Base-by-base conservation (phyloP, 371 early-diverging fungal species). In the Apophysomyces trapeziformis region DNA sequence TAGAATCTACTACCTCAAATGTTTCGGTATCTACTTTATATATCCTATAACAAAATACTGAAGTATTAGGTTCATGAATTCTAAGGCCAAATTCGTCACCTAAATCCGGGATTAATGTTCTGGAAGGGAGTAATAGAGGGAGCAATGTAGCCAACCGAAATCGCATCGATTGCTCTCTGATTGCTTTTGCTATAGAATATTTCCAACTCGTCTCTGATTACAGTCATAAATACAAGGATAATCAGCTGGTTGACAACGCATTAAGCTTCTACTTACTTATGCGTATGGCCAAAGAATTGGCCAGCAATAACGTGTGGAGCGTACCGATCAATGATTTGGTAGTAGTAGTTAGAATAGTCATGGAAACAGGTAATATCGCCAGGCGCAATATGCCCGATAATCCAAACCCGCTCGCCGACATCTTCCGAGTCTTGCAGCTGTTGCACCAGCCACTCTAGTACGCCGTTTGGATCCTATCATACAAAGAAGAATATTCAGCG, bases 271-370 rank as follows among this genome's bases (percentile, higher is more conserved):
- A 47, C 66, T 63, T 72, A 79, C 83, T 71, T 75, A 68, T 87
- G 87, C 26, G 84, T 82, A 57, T 87, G 87, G 13, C 87, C 87
- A 76, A 82, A 87, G 72, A 87, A 87, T 66, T 87, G 87, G 16
- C 73, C 84, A 7, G 84, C 78, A 71, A 87, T 84, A 21, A 87
- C 83, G 63, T 87, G 86, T 16, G 82, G 84, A 7, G 86, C 73
- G 50, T 87, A 87, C 7, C 87, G 76, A 39, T 85, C 84, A 26
- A 87, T 70, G 54, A 83, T 83, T 60, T 86, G 87, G 62, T 84
- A 77, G 73, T 84, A 87, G 32, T 85, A 82, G 18, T 79, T 79
- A 5, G 85, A 84, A 64, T 84, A 86, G 64, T 85, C 85, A 69
- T 84, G 84, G 70, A 86, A 75, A 41, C 86, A 85, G n/a, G 84